phyloP scores from a whole-genome alignment of 2,329 filamentous ascomycete species.

The Emergomyces pasteurianus region DNA sequence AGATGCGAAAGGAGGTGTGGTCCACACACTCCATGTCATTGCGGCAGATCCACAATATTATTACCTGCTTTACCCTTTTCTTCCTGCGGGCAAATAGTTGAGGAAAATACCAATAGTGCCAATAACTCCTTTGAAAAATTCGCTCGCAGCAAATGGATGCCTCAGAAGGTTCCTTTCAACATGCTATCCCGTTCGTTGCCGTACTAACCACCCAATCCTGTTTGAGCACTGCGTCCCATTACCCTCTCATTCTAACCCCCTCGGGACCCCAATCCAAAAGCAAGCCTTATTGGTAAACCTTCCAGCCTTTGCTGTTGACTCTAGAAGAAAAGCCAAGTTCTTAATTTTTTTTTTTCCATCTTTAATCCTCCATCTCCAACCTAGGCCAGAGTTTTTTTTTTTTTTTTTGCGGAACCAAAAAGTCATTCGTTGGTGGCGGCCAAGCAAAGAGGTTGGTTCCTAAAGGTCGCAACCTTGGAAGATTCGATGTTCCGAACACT shows the following conservation, averaged over 20 bases:
- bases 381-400: neutral
- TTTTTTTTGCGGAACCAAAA: neutral
- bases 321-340: neutral
- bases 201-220: slow-evolving; percentile 2
- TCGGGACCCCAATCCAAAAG: neutral
- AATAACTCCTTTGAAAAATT: neutral
- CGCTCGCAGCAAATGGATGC: neutral
- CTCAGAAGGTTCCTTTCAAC: neutral
- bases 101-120: neutral
- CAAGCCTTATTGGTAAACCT: neutral
- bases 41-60: neutral
- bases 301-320: neutral
- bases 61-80: neutral
- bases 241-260: neutral
- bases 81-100: neutral
- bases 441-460: neutral
- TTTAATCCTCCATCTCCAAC: neutral
- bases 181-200: slow-evolving; percentile 2
- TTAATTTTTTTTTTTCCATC: neutral
- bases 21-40: neutral
- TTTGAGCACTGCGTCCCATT: neutral
- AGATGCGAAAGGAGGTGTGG: neutral
- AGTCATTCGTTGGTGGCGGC: neutral
- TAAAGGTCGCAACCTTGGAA: slow-evolving; percentile 9
- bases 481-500: slow-evolving; percentile 9